Conservation (phyloP, 371 early-diverging fungal species). For the Chytridium lagenaria region DNA sequence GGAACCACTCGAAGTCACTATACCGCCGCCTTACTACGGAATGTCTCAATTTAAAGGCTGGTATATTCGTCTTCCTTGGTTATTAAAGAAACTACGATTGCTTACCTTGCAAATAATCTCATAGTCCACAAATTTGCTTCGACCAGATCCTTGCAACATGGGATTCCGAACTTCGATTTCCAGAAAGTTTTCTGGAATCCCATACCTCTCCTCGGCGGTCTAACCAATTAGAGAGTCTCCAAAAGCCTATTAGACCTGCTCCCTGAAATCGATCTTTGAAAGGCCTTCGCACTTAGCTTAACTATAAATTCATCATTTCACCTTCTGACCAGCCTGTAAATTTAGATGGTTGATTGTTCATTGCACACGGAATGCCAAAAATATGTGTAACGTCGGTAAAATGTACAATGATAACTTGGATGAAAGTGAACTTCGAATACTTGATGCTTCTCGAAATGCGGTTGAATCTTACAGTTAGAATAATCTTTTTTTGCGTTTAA, state of each 20-base stretch:
- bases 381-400: background rate
- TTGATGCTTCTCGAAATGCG: background rate
- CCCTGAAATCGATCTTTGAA: slow-evolving; percentile 49
- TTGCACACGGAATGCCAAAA: background rate
- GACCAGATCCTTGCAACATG: slow-evolving; percentile 83
- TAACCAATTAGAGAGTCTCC: slow-evolving; percentile 42
- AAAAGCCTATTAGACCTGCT: slow-evolving; percentile 38
- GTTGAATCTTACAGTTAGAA: too few species aligned
- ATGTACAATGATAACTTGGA: background rate
- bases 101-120: slow-evolving; percentile 91
- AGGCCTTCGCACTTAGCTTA: slow-evolving; percentile 28
- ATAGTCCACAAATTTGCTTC: slow-evolving; percentile 94
- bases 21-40: slow-evolving; percentile 92
- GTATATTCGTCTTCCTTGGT: slow-evolving; percentile 88
- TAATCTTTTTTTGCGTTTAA: too few species aligned
- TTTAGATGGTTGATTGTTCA: background rate
- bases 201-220: slow-evolving; percentile 90
- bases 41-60: slow-evolving; percentile 88
- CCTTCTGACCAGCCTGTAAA: slow-evolving; percentile 11
- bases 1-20: slow-evolving; percentile 98
- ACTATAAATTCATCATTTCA: background rate
- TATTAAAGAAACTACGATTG: slow-evolving; percentile 24
- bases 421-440: background rate
- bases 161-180: slow-evolving; percentile 96
- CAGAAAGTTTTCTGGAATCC: slow-evolving; percentile 94